phyloP scores from a whole-genome alignment of 805 yeast genomes.

The Pichia deserticola region DNA sequence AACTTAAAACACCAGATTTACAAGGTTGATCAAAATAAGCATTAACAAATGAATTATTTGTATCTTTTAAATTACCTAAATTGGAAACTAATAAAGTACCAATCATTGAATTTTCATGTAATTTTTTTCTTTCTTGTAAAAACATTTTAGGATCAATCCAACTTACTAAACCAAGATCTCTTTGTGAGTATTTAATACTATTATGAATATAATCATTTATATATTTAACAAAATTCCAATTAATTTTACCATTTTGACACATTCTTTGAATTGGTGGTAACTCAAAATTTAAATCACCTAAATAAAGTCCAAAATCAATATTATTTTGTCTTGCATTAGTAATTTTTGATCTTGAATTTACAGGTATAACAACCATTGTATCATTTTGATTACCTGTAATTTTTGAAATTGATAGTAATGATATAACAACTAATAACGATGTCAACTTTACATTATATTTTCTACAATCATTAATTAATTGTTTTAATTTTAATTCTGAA shows the following conservation, averaged over 20 bases:
- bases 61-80: constrained; percentile 2
- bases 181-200: constrained; percentile 5
- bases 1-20: constrained; percentile 8
- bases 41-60: background rate
- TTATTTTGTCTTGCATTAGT: background rate
- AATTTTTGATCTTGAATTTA: constrained; percentile 9
- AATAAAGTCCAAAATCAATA: constrained; percentile 8
- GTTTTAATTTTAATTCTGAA: background rate
- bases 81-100: constrained; percentile 10
- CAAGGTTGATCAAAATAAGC: constrained; percentile 13
- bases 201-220: constrained; percentile 8
- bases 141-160: constrained; percentile 8
- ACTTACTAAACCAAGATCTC: constrained; percentile 9
- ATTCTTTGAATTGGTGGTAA: constrained; percentile 6
- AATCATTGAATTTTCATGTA: constrained; percentile 9
- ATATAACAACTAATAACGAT: constrained; percentile 8
- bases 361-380: constrained; percentile 10
- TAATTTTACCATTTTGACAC: constrained; percentile 1
- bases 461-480: constrained; percentile 4
- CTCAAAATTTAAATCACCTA: constrained; percentile 10
- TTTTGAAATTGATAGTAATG: constrained; percentile 7
- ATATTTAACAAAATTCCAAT: constrained; percentile 10
- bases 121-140: constrained; percentile 2
- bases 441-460: constrained; percentile 11
- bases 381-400: constrained; percentile 9